Base-by-base conservation (phyloP, 129 eudicot species). In the Artemisia tridentata region DNA sequence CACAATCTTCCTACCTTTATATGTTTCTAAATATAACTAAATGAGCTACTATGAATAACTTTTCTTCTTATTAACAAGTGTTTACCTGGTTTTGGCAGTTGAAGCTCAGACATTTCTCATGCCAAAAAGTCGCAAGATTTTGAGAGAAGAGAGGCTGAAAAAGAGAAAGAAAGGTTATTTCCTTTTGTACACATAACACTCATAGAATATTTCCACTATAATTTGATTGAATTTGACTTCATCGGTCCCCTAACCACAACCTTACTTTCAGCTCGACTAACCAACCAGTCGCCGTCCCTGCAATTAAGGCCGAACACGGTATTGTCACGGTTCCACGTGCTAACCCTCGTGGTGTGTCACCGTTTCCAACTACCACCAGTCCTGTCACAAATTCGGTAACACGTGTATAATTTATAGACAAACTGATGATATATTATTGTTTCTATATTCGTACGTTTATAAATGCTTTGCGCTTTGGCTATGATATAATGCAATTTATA, bases 261-360 rank as follows among this genome's bases (percentile, higher is more conserved):
- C 58, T 68, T 84, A 63, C 90, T 88, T 2, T 25, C 83, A 17
- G 64, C 80, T 75, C 82, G 82, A 63, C 49, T 80, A 10, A 85
- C 87, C 16, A 75, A 83, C 86, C 88, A 11, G 73, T 84, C 45
- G 68, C 56, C 6, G 57, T 62, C 56, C 79, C 89, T 72, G 71
- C 85, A 2, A 51, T 41, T 50, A 71, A 55, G 38, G 31, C 81
- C 11, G 69, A 76, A 25, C 95, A 87, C 45, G 74, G 77, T 17
- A 67, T 88, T 38, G 73, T 89, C n/a, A 86, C 87, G 1, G 79
- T 88, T 18, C 90, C 95, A 4, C 79, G 85, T 17, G 72, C 77
- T 52, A 80, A 82, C 55, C 88, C 88, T 16, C 63, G 58, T 8
- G 67, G 83, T 4, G 74, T 52, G 54, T 51, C 84, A 21, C 78